These are phyloP conservation scores for Persicaria maculosa DNA, from an alignment of 148 eudicot species.

Conservation along the genomic window DNA sequence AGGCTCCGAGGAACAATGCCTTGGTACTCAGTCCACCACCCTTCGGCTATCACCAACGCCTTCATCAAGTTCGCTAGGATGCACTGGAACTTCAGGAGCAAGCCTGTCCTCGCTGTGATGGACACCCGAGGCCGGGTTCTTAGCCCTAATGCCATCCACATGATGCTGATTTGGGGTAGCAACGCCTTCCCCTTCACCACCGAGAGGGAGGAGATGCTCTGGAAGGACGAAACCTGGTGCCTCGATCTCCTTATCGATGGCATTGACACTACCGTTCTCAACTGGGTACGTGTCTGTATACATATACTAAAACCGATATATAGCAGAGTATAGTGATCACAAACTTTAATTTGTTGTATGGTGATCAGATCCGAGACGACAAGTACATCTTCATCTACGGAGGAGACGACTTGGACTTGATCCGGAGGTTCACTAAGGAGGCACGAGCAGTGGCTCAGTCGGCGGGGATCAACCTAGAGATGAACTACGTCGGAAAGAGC, in stretches of 20 bases:
- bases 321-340: not conserved
- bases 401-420: constrained; percentile 41
- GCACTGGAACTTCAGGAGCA: constrained; percentile 47
- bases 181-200: constrained; percentile 62
- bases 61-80: constrained; percentile 37
- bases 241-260: constrained; percentile 48
- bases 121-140: constrained; percentile 54
- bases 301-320: not conserved
- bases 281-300: constrained; percentile 42
- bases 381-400: constrained; percentile 43
- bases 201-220: constrained; percentile 37
- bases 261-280: constrained; percentile 35
- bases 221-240: constrained; percentile 58
- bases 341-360: not conserved
- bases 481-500: constrained; percentile 43
- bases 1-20: constrained; percentile 41
- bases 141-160: constrained; percentile 61
- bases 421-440: constrained; percentile 29
- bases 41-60: constrained; percentile 28
- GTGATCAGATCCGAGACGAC: constrained; percentile 30
- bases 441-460: constrained; percentile 21
- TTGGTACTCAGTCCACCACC: constrained; percentile 60
- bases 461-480: constrained; percentile 23
- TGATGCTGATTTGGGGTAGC: constrained; percentile 82
- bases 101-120: constrained; percentile 53